Conservation (phyloP, 2,329 filamentous ascomycete genomes). For the Scedosporium minutisporum region DNA sequence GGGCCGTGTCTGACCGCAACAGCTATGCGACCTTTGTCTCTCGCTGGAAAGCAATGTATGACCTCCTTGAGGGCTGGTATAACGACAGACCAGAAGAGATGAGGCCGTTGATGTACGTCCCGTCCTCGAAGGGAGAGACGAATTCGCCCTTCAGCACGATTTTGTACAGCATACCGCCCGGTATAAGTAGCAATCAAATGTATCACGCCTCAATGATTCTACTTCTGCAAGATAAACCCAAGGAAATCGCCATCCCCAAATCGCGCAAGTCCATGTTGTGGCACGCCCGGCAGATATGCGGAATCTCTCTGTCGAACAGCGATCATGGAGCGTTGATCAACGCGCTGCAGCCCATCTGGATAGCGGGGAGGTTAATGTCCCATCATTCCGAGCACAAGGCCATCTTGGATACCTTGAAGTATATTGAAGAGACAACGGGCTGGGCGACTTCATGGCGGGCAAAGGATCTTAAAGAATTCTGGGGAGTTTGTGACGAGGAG, state of each 20-base stretch:
- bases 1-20: conserved; percentile 11
- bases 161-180: conserved; percentile 39
- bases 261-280: conserved; percentile 31
- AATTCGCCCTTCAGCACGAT: conserved; percentile 39
- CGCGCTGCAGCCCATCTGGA: conserved; percentile 43
- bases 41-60: conserved; percentile 28
- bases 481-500: conserved; percentile 24
- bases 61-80: conserved; percentile 31
- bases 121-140: conserved; percentile 21
- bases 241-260: conserved; percentile 27
- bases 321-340: conserved; percentile 46
- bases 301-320: conserved; percentile 41
- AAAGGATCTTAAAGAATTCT: conserved; percentile 41
- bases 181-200: conserved; percentile 44
- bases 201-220: conserved; percentile 44
- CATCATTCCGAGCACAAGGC: conserved; percentile 30
- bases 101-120: conserved; percentile 23
- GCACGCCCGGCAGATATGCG: conserved; percentile 43
- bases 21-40: conserved; percentile 16
- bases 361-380: conserved; percentile 42
- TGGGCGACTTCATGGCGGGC: conserved; percentile 44
- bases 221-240: conserved; percentile 36
- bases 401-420: conserved; percentile 35
- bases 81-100: conserved; percentile 24
- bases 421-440: conserved; percentile 41